These are phyloP conservation scores for Fonsecaea multimorphosa DNA, from an alignment of 2,329 filamentous ascomycete species.

Conservation along the genomic window DNA sequence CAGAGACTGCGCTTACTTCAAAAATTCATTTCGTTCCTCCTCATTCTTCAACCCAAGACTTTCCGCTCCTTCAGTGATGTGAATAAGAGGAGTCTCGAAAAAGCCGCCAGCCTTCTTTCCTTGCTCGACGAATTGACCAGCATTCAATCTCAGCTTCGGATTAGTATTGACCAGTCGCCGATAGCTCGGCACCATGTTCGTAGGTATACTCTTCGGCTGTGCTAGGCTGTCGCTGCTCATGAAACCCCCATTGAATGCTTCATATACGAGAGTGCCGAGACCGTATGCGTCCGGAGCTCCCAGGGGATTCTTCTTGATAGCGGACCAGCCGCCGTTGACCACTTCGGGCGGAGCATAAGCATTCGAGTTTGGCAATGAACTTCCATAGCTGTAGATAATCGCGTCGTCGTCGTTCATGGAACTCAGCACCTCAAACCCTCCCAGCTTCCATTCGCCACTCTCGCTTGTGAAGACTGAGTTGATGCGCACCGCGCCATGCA, in stretches of 20 bases:
- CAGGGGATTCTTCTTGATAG: slow-evolving; percentile 80
- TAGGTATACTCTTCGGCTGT: slow-evolving; percentile 84
- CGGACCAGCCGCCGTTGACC: slow-evolving; percentile 85
- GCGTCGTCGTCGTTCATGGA: slow-evolving; percentile 96
- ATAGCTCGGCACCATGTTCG: slow-evolving; percentile 88
- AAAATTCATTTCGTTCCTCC: slow-evolving; percentile 80
- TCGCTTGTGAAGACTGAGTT: slow-evolving; percentile 92
- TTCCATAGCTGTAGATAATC: slow-evolving; percentile 88
- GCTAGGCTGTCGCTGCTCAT: slow-evolving; percentile 77
- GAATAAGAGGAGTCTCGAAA: slow-evolving; percentile 91
- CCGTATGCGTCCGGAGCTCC: slow-evolving; percentile 86
- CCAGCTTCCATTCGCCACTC: slow-evolving; percentile 97
- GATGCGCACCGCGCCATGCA: slow-evolving; percentile 85
- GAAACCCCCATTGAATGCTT: slow-evolving; percentile 89
- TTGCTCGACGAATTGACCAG: slow-evolving; percentile 87
- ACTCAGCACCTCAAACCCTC: slow-evolving; percentile 90
- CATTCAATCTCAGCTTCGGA: slow-evolving; percentile 83
- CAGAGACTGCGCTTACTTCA: slow-evolving; percentile 63
- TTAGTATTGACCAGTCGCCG: slow-evolving; percentile 87
- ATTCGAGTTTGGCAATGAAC: slow-evolving; percentile 80
- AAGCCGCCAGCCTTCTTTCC: slow-evolving; percentile 82
- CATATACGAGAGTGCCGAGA: slow-evolving; percentile 81
- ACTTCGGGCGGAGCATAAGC: slow-evolving; percentile 89
- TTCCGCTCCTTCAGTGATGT: slow-evolving; percentile 89
- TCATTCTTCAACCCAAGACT: slow-evolving; percentile 88